Percentiles rank a stretch among this genome's conserved stretches.
phyloP scores from a whole-genome alignment of 768 basidiomycete species.

The Rhodosporidiobolus sp. region DNA sequence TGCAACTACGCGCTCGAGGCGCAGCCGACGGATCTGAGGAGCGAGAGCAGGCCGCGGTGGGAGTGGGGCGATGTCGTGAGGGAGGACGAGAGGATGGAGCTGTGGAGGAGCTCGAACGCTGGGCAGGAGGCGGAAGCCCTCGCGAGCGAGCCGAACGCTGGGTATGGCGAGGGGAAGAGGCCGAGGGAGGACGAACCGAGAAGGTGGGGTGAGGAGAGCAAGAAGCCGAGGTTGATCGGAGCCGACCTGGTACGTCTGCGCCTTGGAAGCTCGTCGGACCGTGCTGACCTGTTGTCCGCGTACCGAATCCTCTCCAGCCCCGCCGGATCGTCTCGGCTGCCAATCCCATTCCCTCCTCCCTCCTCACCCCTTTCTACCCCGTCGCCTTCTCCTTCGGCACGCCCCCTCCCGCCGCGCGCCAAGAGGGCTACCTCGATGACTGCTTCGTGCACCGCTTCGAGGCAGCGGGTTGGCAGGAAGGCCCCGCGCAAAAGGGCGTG shows the following conservation, averaged over 20 bases:
- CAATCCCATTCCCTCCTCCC: background rate
- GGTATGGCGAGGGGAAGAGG: background rate
- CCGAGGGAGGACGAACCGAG: background rate
- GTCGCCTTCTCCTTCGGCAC: background rate
- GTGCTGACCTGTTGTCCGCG: background rate
- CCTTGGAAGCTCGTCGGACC: no score
- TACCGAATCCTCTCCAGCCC: no score
- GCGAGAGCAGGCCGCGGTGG: background rate
- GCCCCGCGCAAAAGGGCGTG: background rate
- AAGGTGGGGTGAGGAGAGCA: background rate
- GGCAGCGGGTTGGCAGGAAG: background rate
- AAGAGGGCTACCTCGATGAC: background rate
- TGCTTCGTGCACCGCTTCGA: background rate
- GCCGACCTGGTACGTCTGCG: background rate
- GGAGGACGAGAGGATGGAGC: background rate
- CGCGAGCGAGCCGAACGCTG: no score
- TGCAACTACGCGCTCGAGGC: background rate
- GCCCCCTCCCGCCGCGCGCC: no score
- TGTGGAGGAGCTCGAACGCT: background rate
- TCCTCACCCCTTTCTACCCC: background rate
- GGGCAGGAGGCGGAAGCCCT: background rate
- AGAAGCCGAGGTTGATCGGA: background rate
- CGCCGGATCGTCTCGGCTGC: background rate
- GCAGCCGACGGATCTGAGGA: background rate
- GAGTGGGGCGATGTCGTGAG: conserved; percentile 4